Conservation (phyloP, 768 basidiomycete genomes). For the Tylopilus felleus region DNA sequence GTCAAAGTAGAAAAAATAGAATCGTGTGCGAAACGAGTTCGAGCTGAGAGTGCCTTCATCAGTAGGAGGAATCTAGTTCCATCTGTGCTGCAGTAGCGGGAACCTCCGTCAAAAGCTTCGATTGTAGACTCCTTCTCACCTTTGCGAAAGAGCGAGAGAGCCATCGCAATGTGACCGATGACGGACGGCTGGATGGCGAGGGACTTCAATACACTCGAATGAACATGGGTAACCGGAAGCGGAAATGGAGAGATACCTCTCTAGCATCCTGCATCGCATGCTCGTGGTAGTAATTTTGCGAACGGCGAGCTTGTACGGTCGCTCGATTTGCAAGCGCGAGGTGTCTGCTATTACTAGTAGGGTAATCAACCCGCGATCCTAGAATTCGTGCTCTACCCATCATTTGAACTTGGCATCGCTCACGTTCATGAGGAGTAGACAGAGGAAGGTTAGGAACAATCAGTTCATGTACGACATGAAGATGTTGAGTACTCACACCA, state of each 20-base stretch:
- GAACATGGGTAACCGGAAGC: background rate
- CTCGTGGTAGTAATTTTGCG: background rate
- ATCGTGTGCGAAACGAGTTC: background rate
- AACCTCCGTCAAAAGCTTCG: too few relatives aligned
- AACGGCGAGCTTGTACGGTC: background rate
- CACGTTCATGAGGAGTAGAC: conserved; percentile 2
- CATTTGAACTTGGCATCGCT: background rate
- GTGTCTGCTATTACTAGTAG: too few relatives aligned
- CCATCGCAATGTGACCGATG: background rate
- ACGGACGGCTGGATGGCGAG: background rate
- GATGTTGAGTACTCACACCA: conserved; percentile 1
- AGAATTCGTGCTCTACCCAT: conserved; percentile 3
- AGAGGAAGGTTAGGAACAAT: background rate
- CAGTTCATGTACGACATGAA: background rate
- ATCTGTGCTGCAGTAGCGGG: too few relatives aligned
- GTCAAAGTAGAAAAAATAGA: background rate
- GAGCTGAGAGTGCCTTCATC: background rate
- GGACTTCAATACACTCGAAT: background rate
- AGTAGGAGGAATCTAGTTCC: background rate
- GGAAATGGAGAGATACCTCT: background rate
- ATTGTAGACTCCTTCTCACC: too few relatives aligned
- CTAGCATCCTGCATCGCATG: background rate
- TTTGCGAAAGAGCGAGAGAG: background rate
- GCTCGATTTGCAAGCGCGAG: background rate
- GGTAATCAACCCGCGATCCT: too few relatives aligned